Evolutionary conservation across 2,329 filamentous ascomycete species (phyloP).

Genomic region (Diplodia mutila): DNA sequence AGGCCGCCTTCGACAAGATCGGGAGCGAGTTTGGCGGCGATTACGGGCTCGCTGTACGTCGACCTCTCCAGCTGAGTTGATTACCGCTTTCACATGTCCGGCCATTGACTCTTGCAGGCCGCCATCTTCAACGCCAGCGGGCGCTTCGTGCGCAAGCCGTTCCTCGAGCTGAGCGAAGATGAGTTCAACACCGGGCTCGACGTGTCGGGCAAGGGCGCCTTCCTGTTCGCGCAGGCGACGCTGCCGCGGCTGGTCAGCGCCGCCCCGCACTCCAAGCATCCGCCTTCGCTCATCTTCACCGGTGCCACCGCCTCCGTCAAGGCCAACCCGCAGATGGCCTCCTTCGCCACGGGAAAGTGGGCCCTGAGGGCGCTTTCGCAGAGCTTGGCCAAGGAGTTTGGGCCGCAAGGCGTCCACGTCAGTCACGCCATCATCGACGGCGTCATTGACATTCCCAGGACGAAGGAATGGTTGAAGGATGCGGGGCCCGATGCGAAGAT

Average conservation of each 20-base stretch:
- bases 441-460: conserved; percentile 78
- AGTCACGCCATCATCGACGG: conserved; percentile 83
- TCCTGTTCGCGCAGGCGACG: conserved; percentile 72
- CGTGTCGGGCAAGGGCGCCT: conserved; percentile 63
- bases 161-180: conserved; percentile 63
- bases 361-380: conserved; percentile 74
- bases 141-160: conserved; percentile 61
- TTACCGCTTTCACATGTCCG: conserved; percentile 34
- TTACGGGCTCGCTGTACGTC: conserved; percentile 40
- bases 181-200: conserved; percentile 59
- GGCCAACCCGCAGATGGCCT: conserved; percentile 68
- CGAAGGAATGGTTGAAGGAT: conserved; percentile 62
- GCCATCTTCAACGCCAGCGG: conserved; percentile 73
- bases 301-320: conserved; percentile 81
- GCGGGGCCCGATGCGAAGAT: conserved; percentile 69
- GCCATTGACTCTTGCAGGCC: conserved; percentile 43
- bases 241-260: conserved; percentile 68
- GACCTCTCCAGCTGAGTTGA: background rate
- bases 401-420: conserved; percentile 81
- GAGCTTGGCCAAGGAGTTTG: conserved; percentile 80
- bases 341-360: conserved; percentile 81
- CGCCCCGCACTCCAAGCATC: conserved; percentile 55
- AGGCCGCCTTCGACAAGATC: conserved; percentile 66
- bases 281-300: conserved; percentile 82
- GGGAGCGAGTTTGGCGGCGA: conserved; percentile 60